Percentiles rank a stretch among this genome's conserved stretches.
Conservation (phyloP, 805 yeast species). For the Lachancea thermotolerans region DNA sequence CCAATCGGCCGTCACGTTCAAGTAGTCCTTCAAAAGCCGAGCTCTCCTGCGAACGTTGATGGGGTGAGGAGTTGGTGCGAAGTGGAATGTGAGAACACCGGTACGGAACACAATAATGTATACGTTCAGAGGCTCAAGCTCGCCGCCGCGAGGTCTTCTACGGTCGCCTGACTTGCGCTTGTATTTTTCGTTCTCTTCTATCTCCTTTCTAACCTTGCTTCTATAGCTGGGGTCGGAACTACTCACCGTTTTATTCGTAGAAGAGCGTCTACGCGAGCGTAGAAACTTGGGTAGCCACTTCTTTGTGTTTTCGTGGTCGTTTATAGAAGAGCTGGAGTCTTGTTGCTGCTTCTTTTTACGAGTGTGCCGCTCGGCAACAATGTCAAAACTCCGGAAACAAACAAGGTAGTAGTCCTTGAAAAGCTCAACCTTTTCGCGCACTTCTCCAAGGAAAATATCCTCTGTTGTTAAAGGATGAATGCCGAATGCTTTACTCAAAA, state of each 20-base stretch:
- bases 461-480: slow-evolving; percentile 96
- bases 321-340: slow-evolving; percentile 1
- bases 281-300: slow-evolving; percentile 15
- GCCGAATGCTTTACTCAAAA: slow-evolving; percentile 80
- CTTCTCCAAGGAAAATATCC: slow-evolving; percentile 87
- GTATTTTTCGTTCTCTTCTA: slow-evolving; percentile 33
- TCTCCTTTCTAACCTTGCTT: slow-evolving; percentile 26
- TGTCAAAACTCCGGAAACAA: slow-evolving; percentile 80
- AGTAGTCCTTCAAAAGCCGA: slow-evolving; percentile 74
- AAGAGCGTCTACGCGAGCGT: slow-evolving; percentile 16
- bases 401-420: slow-evolving; percentile 87
- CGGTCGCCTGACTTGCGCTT: slow-evolving; percentile 41
- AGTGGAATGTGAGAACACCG: slow-evolving; percentile 90
- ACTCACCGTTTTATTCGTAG: slow-evolving; percentile 16
- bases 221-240: slow-evolving; percentile 17
- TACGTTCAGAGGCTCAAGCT: slow-evolving; percentile 83
- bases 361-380: slow-evolving; percentile 63
- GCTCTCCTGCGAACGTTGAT: slow-evolving; percentile 93
- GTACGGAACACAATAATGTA: slow-evolving; percentile 86
- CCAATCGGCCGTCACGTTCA: slow-evolving; percentile 93
- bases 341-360: slow-evolving; percentile 41
- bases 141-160: slow-evolving; percentile 41
- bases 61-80: slow-evolving; percentile 92
- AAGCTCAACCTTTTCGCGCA: slow-evolving; percentile 90
- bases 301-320: slow-evolving; percentile 3